A percentile compares a stretch with the other conserved stretches of the same genome.
Conservation (phyloP, 768 basidiomycete species). For the Mycena sanguinolenta region DNA sequence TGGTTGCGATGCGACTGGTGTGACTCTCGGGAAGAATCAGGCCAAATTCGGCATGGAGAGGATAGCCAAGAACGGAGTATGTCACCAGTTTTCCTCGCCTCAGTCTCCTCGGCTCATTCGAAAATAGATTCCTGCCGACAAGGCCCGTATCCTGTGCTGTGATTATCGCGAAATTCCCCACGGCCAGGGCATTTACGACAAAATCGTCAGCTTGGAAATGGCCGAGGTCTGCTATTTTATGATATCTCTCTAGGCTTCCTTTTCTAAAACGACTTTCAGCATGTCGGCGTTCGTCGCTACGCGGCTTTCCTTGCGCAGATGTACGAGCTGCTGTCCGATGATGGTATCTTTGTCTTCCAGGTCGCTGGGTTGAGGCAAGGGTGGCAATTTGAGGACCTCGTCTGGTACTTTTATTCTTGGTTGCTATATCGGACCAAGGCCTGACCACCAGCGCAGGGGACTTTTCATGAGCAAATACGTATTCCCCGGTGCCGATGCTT, state of each 20-base stretch:
- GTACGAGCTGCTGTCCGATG: slow-evolving; percentile 93
- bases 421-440: not conserved
- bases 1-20: slow-evolving; percentile 95
- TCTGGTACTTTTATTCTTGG: slow-evolving; percentile 70
- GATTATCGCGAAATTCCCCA: slow-evolving; percentile 94
- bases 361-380: slow-evolving; percentile 95
- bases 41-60: slow-evolving; percentile 93
- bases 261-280: slow-evolving; percentile 57
- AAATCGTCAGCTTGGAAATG: slow-evolving; percentile 98
- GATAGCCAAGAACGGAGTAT: slow-evolving; percentile 82
- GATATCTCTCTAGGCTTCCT: not conserved
- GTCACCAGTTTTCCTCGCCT: slow-evolving; percentile 15
- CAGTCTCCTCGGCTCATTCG: slow-evolving; percentile 9
- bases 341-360: slow-evolving; percentile 95
- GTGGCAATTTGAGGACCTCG: slow-evolving; percentile 99
- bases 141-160: slow-evolving; percentile 91
- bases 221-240: slow-evolving; percentile 76
- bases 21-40: slow-evolving; percentile 93
- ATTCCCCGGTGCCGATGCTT: slow-evolving; percentile 99
- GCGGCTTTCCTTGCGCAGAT: slow-evolving; percentile 90
- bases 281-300: slow-evolving; percentile 96
- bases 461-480: slow-evolving; percentile 98
- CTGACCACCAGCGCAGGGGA: slow-evolving; percentile 65
- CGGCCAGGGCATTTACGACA: slow-evolving; percentile 81
- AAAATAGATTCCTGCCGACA: slow-evolving; percentile 63